phyloP scores from a whole-genome alignment of 306 rosid genomes.

The Fragaria ananassa region DNA sequence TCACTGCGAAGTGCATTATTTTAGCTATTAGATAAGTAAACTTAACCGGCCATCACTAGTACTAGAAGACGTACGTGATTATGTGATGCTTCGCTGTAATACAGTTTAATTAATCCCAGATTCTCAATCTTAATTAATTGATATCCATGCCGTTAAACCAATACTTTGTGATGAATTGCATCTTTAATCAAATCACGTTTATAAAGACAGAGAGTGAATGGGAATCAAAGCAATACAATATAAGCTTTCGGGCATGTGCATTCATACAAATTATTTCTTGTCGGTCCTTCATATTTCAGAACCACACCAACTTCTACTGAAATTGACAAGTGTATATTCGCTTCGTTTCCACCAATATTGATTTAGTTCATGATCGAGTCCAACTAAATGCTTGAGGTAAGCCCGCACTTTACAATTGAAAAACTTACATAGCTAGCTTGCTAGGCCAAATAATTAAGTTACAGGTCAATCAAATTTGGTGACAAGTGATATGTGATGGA shows the following conservation, averaged over 20 bases:
- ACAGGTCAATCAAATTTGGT: no score
- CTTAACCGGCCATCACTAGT: background rate
- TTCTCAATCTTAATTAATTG: background rate
- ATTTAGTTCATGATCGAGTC: no score
- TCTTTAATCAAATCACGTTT: slow-evolving; percentile 5
- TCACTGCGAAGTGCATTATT: no score
- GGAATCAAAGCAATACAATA: background rate
- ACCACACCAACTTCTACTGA: background rate
- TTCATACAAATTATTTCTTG: background rate
- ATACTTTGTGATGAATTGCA: background rate
- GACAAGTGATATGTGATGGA: no score
- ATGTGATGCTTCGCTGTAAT: background rate
- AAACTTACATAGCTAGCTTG: no score
- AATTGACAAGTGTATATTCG: background rate
- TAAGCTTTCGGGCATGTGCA: background rate
- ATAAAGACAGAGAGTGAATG: background rate
- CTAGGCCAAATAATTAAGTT: no score
- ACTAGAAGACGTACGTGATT: background rate
- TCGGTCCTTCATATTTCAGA: background rate
- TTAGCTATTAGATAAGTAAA: background rate
- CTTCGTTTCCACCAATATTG: background rate
- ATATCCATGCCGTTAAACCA: slow-evolving; percentile 6
- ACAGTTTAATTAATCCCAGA: background rate
- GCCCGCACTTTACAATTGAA: no score
- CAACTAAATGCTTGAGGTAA: no score